Evolutionary conservation across 345 rosid species (phyloP).

Genomic region (Euclidium syriacum): DNA sequence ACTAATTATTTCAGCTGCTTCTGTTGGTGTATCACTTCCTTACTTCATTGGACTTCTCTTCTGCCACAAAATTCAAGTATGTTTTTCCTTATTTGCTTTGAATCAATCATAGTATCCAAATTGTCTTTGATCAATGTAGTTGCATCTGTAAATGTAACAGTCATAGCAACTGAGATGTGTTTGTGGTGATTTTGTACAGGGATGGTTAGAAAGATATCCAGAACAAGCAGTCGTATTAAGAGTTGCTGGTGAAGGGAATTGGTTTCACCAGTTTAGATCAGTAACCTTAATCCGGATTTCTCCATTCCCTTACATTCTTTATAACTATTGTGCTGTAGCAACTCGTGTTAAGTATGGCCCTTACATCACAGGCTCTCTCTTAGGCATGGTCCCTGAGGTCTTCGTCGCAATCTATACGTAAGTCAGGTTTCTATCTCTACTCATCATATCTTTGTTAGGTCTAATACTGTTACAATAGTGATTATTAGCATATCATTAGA

Average conservation of each 20-base stretch:
- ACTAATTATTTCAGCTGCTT: conserved; percentile 53
- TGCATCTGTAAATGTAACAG: background rate
- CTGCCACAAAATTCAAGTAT: conserved; percentile 71
- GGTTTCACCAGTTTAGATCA: conserved; percentile 86
- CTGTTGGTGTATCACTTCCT: conserved; percentile 83
- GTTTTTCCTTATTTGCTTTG: conserved; percentile 14
- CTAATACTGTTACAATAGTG: background rate
- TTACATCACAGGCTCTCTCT: conserved; percentile 76
- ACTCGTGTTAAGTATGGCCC: conserved; percentile 81
- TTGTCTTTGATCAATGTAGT: background rate
- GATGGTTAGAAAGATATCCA: conserved; percentile 86
- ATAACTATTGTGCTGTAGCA: conserved; percentile 90
- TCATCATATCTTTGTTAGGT: background rate
- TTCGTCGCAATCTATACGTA: conserved; percentile 92
- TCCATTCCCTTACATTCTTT: conserved; percentile 93
- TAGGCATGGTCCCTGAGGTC: conserved; percentile 80
- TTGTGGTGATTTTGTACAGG: conserved; percentile 40
- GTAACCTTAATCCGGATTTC: conserved; percentile 84
- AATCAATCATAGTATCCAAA: background rate
- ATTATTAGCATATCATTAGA: background rate
- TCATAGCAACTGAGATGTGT: background rate
- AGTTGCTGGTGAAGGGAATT: conserved; percentile 89
- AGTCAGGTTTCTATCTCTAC: conserved; percentile 26
- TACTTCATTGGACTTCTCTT: conserved; percentile 76
- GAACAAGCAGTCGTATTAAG: conserved; percentile 78